These are phyloP conservation scores for Mucor mucedo DNA, from an alignment of 371 early-diverging fungal species.

Conservation along the genomic window DNA sequence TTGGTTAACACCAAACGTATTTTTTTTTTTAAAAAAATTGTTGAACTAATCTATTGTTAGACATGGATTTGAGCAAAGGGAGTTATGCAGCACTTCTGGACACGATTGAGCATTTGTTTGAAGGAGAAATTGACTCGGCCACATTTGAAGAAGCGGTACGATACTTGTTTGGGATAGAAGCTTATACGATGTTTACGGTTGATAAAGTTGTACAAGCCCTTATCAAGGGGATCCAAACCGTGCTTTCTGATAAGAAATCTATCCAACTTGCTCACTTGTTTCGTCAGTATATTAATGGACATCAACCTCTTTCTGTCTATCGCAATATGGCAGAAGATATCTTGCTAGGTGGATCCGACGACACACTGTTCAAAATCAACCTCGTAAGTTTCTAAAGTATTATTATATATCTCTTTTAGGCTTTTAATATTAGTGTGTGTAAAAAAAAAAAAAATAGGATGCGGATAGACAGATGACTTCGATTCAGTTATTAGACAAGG, in stretches of 20 bases:
- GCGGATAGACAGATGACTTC: conserved; percentile 68
- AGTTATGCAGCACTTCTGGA: conserved; percentile 75
- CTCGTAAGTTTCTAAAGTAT: conserved; percentile 65
- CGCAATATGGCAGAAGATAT: conserved; percentile 79
- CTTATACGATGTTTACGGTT: conserved; percentile 80
- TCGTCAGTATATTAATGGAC: neutral
- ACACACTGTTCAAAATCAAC: conserved; percentile 82
- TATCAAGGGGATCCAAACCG: conserved; percentile 64
- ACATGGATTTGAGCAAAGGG: conserved; percentile 53
- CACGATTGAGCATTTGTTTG: conserved; percentile 71
- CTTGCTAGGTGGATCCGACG: conserved; percentile 66
- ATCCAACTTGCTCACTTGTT: conserved; percentile 3
- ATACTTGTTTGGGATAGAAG: conserved; percentile 81
- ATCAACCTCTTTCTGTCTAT: conserved; percentile 57
- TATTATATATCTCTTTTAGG: no score
- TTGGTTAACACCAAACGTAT: neutral
- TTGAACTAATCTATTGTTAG: conserved; percentile 23
- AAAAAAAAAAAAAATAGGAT: conserved; percentile 36
- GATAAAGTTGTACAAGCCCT: conserved; percentile 78
- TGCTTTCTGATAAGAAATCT: conserved; percentile 16
- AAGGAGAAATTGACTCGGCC: conserved; percentile 76
- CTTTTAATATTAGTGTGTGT: no score
- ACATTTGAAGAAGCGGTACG: conserved; percentile 90
- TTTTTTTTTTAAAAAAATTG: neutral
- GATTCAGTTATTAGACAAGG: conserved; percentile 83